Conservation (phyloP, 495 filamentous ascomycete species). For the Talaromyces wortmannii region DNA sequence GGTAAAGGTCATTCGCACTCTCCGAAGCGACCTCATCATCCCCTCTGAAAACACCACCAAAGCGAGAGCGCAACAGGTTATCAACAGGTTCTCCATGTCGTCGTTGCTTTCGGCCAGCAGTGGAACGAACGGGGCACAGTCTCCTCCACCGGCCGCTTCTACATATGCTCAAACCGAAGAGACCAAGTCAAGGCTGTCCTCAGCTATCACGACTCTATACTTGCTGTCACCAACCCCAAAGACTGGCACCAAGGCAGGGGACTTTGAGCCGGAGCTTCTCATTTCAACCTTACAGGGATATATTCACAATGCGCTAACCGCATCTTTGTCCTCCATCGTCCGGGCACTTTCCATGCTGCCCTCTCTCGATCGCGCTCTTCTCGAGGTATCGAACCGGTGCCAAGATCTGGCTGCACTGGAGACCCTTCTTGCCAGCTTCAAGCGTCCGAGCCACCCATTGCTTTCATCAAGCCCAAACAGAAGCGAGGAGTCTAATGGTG, state of each 20-base stretch:
- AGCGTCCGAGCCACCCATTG: conserved; percentile 58
- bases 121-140: conserved; percentile 13
- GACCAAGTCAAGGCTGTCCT: conserved; percentile 61
- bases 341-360: conserved; percentile 74
- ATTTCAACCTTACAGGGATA: conserved; percentile 75
- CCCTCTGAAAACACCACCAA: conserved; percentile 66
- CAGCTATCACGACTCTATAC: conserved; percentile 72
- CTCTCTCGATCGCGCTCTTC: conserved; percentile 71
- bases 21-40: conserved; percentile 58
- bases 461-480: conserved; percentile 22
- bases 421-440: conserved; percentile 61
- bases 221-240: conserved; percentile 62
- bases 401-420: conserved; percentile 88
- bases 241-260: conserved; percentile 8
- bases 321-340: conserved; percentile 62
- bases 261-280: conserved; percentile 58
- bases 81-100: conserved; percentile 80
- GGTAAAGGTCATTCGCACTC: conserved; percentile 58
- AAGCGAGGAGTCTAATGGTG: conserved; percentile 6
- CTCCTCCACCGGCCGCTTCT: conserved; percentile 22
- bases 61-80: conserved; percentile 67
- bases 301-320: conserved; percentile 67
- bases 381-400: conserved; percentile 76
- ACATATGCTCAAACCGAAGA: conserved; percentile 81
- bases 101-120: conserved; percentile 33